Evolutionary conservation across 2,329 filamentous ascomycete genomes (phyloP).

Genomic region (Zasmidium citrigriseum): DNA sequence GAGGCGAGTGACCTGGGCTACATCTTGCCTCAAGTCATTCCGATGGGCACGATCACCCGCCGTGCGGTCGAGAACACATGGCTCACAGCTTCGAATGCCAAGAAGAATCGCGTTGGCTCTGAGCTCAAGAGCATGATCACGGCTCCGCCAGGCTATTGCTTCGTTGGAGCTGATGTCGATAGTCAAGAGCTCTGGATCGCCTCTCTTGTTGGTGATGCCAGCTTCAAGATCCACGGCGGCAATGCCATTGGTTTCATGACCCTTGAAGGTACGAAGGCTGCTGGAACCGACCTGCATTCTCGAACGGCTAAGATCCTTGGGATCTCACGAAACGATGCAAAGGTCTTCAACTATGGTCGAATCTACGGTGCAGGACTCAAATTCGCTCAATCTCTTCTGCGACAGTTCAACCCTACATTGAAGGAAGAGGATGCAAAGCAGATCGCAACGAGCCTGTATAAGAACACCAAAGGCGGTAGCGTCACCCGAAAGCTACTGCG

Average conservation of each 20-base stretch:
- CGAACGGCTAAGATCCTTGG: conserved; percentile 89
- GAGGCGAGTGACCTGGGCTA: conserved; percentile 62
- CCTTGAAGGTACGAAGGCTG: conserved; percentile 89
- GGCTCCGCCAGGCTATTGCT: conserved; percentile 85
- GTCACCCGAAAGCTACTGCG: conserved; percentile 72
- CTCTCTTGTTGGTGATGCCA: conserved; percentile 88
- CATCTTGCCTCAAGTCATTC: conserved; percentile 92
- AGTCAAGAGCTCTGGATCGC: conserved; percentile 98
- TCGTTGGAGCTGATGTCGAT: conserved; percentile 96
- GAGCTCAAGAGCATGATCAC: conserved; percentile 97
- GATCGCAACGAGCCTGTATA: conserved; percentile 79
- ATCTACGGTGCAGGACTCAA: conserved; percentile 98
- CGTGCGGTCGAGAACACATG: conserved; percentile 96
- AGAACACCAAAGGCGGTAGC: conserved; percentile 85
- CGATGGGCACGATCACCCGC: conserved; percentile 96
- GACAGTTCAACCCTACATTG: conserved; percentile 88
- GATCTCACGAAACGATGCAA: conserved; percentile 92
- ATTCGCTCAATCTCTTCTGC: conserved; percentile 84
- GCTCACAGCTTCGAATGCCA: conserved; percentile 96
- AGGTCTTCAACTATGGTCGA: conserved; percentile 97
- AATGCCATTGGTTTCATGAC: conserved; percentile 99
- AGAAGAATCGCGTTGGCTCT: conserved; percentile 91
- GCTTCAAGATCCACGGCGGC: conserved; percentile 91
- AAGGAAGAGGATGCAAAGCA: conserved; percentile 75
- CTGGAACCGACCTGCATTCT: conserved; percentile 91